Evolutionary conservation across 2,329 filamentous ascomycete genomes (phyloP).

Genomic region (Fusarium mexicanum): DNA sequence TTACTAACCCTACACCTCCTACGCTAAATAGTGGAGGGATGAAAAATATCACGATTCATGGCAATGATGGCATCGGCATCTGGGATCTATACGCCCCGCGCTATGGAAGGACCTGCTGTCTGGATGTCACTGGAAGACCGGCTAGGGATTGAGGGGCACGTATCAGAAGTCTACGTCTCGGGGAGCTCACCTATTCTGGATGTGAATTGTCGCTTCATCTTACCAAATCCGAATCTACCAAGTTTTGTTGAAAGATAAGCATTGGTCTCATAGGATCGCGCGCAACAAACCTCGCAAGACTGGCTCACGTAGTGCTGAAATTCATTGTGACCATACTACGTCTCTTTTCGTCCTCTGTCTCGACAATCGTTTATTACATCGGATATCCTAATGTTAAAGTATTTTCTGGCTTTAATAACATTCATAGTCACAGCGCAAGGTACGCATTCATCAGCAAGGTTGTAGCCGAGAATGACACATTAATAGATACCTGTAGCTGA

Average conservation of each 20-base stretch:
- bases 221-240: neutral
- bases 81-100: neutral
- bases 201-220: no score
- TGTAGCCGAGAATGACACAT: no score
- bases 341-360: no score
- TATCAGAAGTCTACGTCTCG: no score
- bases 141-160: neutral
- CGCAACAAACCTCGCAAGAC: neutral
- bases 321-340: neutral
- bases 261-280: neutral
- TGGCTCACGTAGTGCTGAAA: neutral
- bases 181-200: neutral
- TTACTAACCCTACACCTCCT: neutral
- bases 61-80: neutral
- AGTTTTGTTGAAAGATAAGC: neutral
- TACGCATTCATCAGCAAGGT: rapidly evolving
- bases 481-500: neutral
- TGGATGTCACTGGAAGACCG: neutral
- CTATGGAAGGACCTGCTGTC: no score
- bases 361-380: neutral
- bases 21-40: neutral
- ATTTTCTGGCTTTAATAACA: neutral
- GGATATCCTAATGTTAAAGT: neutral
- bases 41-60: neutral
- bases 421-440: neutral